Percentiles rank a stretch among this genome's conserved stretches.
phyloP scores from a whole-genome alignment of 495 filamentous ascomycete species.

The Usnea hakonensis region DNA sequence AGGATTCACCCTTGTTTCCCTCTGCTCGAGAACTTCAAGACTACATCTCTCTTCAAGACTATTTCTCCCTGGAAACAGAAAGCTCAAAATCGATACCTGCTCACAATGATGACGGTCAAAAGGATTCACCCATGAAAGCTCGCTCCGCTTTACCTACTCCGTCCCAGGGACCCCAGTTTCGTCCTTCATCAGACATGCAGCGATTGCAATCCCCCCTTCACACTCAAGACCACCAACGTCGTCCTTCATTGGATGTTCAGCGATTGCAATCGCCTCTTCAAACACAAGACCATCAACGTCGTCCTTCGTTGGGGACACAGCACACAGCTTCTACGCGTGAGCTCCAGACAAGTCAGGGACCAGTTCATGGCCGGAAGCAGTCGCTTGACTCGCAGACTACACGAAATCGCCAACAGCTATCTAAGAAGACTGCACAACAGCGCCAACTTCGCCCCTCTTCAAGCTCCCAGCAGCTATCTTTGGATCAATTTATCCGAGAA shows the following conservation, averaged over 20 bases:
- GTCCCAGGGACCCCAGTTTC: background rate
- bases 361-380: background rate
- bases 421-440: background rate
- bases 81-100: background rate
- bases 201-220: background rate
- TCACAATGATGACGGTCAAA: background rate
- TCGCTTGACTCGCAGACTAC: background rate
- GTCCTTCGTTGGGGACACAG: background rate
- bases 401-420: background rate
- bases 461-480: background rate
- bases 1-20: background rate
- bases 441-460: background rate
- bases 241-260: background rate
- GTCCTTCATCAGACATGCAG: background rate
- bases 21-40: background rate
- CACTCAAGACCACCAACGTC: background rate
- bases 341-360: background rate
- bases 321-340: background rate
- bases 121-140: background rate
- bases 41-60: background rate
- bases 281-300: background rate
- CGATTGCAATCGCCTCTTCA: background rate
- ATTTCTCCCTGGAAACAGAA: background rate
- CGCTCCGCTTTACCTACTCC: background rate
- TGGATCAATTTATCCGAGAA: background rate